Conservation (phyloP, 2,329 filamentous ascomycete genomes). For the Metarhizium album region DNA sequence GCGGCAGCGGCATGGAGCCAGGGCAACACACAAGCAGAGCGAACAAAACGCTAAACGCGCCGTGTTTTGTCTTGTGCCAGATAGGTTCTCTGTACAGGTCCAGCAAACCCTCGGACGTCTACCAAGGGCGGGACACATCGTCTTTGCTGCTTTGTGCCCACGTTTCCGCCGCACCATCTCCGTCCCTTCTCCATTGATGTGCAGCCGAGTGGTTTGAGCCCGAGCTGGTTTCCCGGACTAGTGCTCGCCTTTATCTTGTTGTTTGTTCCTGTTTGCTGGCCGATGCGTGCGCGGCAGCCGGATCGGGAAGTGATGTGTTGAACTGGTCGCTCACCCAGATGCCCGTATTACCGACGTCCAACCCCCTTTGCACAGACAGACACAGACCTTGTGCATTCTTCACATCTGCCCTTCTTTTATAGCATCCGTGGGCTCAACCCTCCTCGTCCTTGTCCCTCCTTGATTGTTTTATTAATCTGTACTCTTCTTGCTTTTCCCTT, state of each 20-base stretch:
- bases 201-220: not conserved
- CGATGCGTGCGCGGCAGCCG: not conserved
- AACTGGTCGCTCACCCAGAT: not conserved
- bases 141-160: not conserved
- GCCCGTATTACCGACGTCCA: not conserved
- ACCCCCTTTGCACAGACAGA: not conserved
- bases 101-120: not conserved
- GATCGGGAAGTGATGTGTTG: constrained; percentile 2
- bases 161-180: not conserved
- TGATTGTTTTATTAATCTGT: not conserved
- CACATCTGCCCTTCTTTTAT: not conserved
- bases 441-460: not conserved
- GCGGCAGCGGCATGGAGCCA: too few relatives aligned
- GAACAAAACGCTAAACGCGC: too few relatives aligned
- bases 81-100: not conserved
- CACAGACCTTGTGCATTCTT: too few relatives aligned
- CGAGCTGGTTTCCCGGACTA: not conserved
- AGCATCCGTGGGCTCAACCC: not conserved
- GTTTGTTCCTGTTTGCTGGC: not conserved
- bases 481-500: not conserved
- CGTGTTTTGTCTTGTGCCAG: too few relatives aligned
- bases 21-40: too few relatives aligned
- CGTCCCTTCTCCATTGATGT: not conserved
- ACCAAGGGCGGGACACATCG: not conserved
- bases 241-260: not conserved